phyloP scores from a whole-genome alignment of 2,329 filamentous ascomycete genomes.

The Fusarium incarnatum region DNA sequence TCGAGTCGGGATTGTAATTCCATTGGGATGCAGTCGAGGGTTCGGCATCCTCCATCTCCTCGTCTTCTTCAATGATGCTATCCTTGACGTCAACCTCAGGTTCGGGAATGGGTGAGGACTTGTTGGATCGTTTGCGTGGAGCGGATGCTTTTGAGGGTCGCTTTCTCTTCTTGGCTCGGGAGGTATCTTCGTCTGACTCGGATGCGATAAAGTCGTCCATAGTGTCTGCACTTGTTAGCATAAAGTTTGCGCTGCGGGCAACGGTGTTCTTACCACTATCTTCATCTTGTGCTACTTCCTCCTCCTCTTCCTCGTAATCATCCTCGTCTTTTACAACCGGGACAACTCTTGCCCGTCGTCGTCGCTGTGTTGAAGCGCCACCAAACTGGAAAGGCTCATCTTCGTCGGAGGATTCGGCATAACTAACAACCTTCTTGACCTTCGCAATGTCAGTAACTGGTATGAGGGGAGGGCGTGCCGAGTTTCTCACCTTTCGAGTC shows the following conservation, averaged over 20 bases:
- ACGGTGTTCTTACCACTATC: conserved; percentile 64
- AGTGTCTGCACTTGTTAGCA: conserved; percentile 62
- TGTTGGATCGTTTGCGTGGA: conserved; percentile 72
- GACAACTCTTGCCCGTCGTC: conserved; percentile 61
- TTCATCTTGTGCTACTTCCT: conserved; percentile 69
- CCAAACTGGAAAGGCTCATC: conserved; percentile 74
- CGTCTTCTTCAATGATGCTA: conserved; percentile 64
- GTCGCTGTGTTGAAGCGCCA: conserved; percentile 52
- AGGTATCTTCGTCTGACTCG: conserved; percentile 76
- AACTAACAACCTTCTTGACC: conserved; percentile 74
- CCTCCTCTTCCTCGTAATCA: conserved; percentile 80
- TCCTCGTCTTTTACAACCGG: conserved; percentile 73
- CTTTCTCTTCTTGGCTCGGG: conserved; percentile 79
- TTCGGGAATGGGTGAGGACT: conserved; percentile 55
- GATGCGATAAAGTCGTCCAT: conserved; percentile 89
- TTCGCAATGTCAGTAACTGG: conserved; percentile 41
- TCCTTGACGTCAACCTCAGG: conserved; percentile 49
- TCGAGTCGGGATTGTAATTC: conserved; percentile 70
- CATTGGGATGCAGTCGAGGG: conserved; percentile 85
- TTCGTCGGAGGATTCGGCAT: conserved; percentile 86
- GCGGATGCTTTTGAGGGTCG: conserved; percentile 64
- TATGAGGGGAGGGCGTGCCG: too few species aligned
- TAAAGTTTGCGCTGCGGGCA: background rate
- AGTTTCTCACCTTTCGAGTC: conserved; percentile 74
- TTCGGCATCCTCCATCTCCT: conserved; percentile 66